Percentiles rank a stretch among this genome's conserved stretches.
These are phyloP conservation scores for Trichoderma sp. DNA, from an alignment of 2,329 filamentous ascomycete genomes.

Conservation along the genomic window DNA sequence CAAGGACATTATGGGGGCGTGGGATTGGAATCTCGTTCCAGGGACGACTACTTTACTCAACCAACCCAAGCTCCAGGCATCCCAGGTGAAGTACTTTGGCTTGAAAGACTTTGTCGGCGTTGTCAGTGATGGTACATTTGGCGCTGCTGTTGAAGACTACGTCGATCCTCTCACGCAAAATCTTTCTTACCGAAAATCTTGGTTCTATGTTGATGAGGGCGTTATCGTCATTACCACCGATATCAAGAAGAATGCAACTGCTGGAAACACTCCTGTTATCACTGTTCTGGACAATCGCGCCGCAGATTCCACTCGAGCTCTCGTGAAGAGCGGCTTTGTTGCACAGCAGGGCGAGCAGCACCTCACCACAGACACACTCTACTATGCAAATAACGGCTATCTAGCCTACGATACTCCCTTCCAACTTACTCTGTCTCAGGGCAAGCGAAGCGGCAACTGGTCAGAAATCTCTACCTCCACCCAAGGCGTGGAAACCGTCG, in stretches of 20 bases:
- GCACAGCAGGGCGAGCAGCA: neutral
- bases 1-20: conserved; percentile 34
- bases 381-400: conserved; percentile 34
- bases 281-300: conserved; percentile 35
- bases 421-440: conserved; percentile 31
- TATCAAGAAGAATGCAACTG: conserved; percentile 25
- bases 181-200: conserved; percentile 34
- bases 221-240: conserved; percentile 32
- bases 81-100: conserved; percentile 26
- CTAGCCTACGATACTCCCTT: conserved; percentile 32
- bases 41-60: conserved; percentile 33
- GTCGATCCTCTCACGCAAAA: conserved; percentile 31
- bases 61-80: conserved; percentile 26
- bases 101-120: conserved; percentile 35
- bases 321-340: conserved; percentile 27
- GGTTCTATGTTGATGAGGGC: conserved; percentile 33
- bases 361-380: conserved; percentile 27
- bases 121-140: conserved; percentile 33
- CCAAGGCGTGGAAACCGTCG: conserved; percentile 27
- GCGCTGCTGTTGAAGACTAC: conserved; percentile 32
- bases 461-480: conserved; percentile 34
- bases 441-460: conserved; percentile 34
- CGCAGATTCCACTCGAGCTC: conserved; percentile 25
- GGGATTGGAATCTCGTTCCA: conserved; percentile 36
- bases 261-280: conserved; percentile 26